phyloP scores from a whole-genome alignment of 2,329 filamentous ascomycete species.

The Ascochyta fabae region DNA sequence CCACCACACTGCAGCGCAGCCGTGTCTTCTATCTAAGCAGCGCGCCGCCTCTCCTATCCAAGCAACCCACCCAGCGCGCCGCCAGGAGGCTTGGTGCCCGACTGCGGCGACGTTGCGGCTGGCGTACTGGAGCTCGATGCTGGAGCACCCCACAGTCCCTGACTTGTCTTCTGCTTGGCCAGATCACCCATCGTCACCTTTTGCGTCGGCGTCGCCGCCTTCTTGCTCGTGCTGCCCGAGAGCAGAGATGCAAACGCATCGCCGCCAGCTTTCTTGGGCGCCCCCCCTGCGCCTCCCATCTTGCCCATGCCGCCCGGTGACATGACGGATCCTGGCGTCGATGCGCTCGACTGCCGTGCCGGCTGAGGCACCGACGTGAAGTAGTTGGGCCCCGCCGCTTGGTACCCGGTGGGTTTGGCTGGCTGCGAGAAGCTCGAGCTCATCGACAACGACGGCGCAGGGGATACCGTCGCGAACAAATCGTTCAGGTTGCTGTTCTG shows the following conservation, averaged over 20 bases:
- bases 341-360: conserved; percentile 41
- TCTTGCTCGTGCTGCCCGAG: conserved; percentile 78
- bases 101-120: conserved; percentile 32
- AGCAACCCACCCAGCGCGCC: conserved; percentile 42
- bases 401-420: conserved; percentile 69
- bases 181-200: conserved; percentile 87
- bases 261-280: conserved; percentile 63
- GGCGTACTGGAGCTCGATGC: conserved; percentile 50
- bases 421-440: conserved; percentile 50
- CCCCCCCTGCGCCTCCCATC: conserved; percentile 38
- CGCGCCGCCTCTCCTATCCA: no score
- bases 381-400: conserved; percentile 87
- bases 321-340: conserved; percentile 52
- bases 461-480: conserved; percentile 83
- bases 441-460: conserved; percentile 60
- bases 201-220: conserved; percentile 65
- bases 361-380: conserved; percentile 76
- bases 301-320: conserved; percentile 45
- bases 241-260: conserved; percentile 93
- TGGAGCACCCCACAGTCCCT: conserved; percentile 88
- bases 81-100: conserved; percentile 43
- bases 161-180: conserved; percentile 96
- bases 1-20: not conserved
- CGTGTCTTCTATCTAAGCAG: conserved; percentile 31
- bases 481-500: conserved; percentile 81